A percentile compares a stretch with the other conserved stretches of the same genome.
phyloP scores from a whole-genome alignment of 2,329 filamentous ascomycete species.

The Aspergillus pseudoviridinutans region DNA sequence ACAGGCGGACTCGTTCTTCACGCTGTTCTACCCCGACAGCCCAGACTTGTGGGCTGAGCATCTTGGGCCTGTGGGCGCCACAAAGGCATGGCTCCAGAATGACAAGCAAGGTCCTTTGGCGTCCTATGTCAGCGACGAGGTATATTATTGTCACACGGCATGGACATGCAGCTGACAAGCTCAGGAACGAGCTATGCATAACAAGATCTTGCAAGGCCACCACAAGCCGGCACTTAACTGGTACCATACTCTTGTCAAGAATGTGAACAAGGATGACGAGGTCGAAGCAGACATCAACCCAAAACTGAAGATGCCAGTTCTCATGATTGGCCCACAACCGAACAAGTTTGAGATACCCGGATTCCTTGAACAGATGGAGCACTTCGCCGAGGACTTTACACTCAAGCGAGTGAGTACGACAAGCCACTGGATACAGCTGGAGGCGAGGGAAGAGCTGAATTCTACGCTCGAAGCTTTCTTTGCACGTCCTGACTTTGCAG shows the following conservation, averaged over 20 bases:
- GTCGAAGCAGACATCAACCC: conserved; percentile 8
- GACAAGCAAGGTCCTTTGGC: conserved; percentile 14
- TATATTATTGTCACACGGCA: conserved; percentile 1
- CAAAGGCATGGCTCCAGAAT: conserved; percentile 18
- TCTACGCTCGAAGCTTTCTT: conserved; percentile 15
- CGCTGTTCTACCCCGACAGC: conserved; percentile 21
- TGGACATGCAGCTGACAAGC: not conserved
- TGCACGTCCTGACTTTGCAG: not conserved
- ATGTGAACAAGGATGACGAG: conserved; percentile 22
- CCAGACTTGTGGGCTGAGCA: conserved; percentile 16
- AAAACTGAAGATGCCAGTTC: conserved; percentile 15
- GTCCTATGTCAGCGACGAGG: conserved; percentile 16
- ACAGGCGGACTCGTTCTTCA: conserved; percentile 20
- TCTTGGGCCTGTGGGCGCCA: conserved; percentile 16
- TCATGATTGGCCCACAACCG: conserved; percentile 14
- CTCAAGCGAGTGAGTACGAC: conserved; percentile 12
- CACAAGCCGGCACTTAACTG: conserved; percentile 21
- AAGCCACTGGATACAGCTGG: conserved; percentile 25
- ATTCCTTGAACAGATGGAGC: conserved; percentile 11
- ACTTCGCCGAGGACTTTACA: conserved; percentile 12
- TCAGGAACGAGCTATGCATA: conserved; percentile 17
- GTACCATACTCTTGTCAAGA: conserved; percentile 18
- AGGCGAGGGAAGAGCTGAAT: conserved; percentile 22
- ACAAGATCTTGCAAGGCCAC: conserved; percentile 16
- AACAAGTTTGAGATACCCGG: conserved; percentile 9